Evolutionary conservation across 108 stramenopile species (phyloP), one percentile per base, ranked within the genome.

Genomic region (Pseudonitzschia delicatissima): DNA sequence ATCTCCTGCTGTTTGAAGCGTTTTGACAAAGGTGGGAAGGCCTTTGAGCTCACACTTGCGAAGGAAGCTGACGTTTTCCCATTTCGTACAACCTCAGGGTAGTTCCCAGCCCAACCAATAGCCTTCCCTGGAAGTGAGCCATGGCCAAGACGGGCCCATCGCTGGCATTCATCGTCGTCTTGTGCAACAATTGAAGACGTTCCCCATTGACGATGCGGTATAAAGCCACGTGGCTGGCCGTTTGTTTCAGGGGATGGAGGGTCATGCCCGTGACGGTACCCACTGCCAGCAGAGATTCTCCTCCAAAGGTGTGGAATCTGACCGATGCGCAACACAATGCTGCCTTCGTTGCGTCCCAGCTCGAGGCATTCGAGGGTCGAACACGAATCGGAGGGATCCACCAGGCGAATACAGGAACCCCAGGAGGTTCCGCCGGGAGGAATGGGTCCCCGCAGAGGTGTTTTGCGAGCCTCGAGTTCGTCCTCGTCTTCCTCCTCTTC

Each of bases 1-100:
- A 61, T 96, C 96, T 0, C 94, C 94, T 27, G 87, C 84, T 21
- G 85, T 82, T 68, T 94, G 93, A 9, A 98, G 52, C 3, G 82
- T 82, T 63, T 93, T 91, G 40, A 98, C 92, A 77, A 85, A 83
- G 17, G 83, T 96, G 5, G 96, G 96, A 53, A 96, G 74, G 26
- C 79, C 81, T 28, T 91, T 80, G 29, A 92, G 74, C 79, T 98
- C 98, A 58, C 96, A 95, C 85, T 98, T 98, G 63, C 95, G 90
- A 39, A 99, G 64, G 20, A n/a, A 99, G 84, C 74, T 98, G 97
- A 20, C 93, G 93, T 76, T 96, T 98, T 21, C 99, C 99, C 82
- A 98, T 85, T 62, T 97, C 97, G 69, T 97, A 99, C 35, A 98
- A 74, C 23, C 97, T 88, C 8, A 98, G 59, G 23, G 70, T 76